Percentiles rank a stretch among this genome's conserved stretches.
Evolutionary conservation across 768 basidiomycete genomes (phyloP).

Genomic region (Cytidiella melzeri): DNA sequence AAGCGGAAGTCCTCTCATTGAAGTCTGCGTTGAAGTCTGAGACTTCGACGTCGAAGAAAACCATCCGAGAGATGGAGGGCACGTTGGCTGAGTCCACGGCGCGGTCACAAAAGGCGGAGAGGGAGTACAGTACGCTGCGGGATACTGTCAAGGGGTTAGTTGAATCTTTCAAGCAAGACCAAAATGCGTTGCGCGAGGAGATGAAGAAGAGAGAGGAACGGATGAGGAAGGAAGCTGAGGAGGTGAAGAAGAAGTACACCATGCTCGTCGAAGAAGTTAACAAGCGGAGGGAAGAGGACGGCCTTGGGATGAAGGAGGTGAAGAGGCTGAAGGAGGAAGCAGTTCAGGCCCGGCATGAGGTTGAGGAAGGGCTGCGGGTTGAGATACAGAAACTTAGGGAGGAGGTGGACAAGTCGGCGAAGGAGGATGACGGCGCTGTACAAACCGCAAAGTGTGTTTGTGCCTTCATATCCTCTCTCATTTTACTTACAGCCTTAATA

Average conservation of each 20-base stretch:
- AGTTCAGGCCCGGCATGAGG: conserved; percentile 41
- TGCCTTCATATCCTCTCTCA: neutral
- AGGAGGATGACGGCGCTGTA: conserved; percentile 50
- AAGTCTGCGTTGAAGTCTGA: conserved; percentile 72
- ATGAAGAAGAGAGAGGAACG: conserved; percentile 71
- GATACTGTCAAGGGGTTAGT: conserved; percentile 71
- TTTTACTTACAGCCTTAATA: neutral
- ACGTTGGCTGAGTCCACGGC: conserved; percentile 69
- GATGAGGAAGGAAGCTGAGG: conserved; percentile 61
- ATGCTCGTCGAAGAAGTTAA: conserved; percentile 58
- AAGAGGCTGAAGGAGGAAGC: conserved; percentile 47
- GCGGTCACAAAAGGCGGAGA: conserved; percentile 72
- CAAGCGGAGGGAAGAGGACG: conserved; percentile 42
- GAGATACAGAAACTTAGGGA: conserved; percentile 49
- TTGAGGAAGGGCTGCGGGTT: conserved; percentile 56
- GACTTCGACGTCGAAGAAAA: conserved; percentile 65
- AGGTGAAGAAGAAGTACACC: conserved; percentile 62
- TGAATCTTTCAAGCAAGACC: conserved; percentile 69
- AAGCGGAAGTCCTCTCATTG: conserved; percentile 62
- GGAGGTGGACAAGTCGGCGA: conserved; percentile 46
- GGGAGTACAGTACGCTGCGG: conserved; percentile 75
- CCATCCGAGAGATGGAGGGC: conserved; percentile 75
- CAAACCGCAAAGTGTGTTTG: conserved; percentile 56
- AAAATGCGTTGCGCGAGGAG: conserved; percentile 64
- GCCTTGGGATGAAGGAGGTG: conserved; percentile 39